Base-by-base conservation (phyloP, 2,329 filamentous ascomycete species). In the Aspergillus jensenii region DNA sequence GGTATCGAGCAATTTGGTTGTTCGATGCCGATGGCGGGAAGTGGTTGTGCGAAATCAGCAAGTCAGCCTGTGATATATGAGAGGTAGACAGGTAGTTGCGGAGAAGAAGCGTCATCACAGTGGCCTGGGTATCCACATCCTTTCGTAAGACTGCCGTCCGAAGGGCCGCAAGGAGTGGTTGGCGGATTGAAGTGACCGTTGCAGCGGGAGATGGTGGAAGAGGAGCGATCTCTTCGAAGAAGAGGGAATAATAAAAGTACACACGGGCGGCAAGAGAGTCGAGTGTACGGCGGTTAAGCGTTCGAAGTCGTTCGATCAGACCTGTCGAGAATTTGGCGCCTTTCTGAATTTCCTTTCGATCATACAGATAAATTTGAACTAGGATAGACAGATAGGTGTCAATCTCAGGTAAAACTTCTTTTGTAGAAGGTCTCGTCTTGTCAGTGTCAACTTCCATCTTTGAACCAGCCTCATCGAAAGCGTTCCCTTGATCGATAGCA, bases 161-260 rank as follows among this genome's bases (percentile, higher is more conserved):
- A 59, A 99, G 87, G 17, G 93, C 93, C 54, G 90, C 87, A 55
- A 99, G 86, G 51, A 99, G 84, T 62, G 87, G 89, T 56, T 93
- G 91, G 59, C 95, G 89, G 70, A 96, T 92, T 41, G 88, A 84
- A 61, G 97, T 90, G 65, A 96, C 86, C 3, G 92, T 89, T 6
- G 93, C 96, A 69, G 91, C 88, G 56, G 91, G 89, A 52, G 93
- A 97, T 23, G 93, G 93, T 45, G 95, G 90, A 62, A 93, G 85
- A 21, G 93, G 93, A 60, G 87, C 86, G 61, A 96, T 85, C 76
- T 96, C 88, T 82, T 99, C 95, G 79, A 89, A 91, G 81, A 98
- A 98, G 68, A 98, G 83, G 23, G 91, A 91, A 79, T 91, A 96
- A 82, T 99, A 99, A 79, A 97, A 98, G 83, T 97, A 99, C 62